Evolutionary conservation across 768 basidiomycete genomes (phyloP).

Genomic region (Hysterangium stoloniferum): DNA sequence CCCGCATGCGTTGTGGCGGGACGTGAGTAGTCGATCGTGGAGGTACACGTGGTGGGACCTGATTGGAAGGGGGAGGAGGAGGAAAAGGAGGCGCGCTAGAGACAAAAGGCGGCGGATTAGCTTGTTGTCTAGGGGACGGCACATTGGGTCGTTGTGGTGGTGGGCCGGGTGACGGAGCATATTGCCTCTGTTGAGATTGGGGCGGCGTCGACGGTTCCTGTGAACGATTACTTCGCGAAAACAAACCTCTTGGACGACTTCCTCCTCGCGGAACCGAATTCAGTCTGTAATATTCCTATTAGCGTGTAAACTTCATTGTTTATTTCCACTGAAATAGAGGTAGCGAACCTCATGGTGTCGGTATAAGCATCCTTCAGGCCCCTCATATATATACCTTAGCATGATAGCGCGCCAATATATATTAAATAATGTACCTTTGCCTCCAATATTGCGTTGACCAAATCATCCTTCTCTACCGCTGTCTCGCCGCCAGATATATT

Average conservation of each 20-base stretch:
- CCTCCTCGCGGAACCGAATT: slow-evolving; percentile 56
- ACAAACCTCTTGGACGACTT: slow-evolving; percentile 28
- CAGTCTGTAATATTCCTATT: slow-evolving; percentile 50
- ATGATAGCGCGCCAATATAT: background rate
- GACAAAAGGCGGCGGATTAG: slow-evolving; percentile 19
- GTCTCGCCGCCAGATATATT: slow-evolving; percentile 53
- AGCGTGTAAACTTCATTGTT: background rate
- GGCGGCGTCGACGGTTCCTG: slow-evolving; percentile 21
- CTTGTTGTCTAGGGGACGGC: slow-evolving; percentile 19
- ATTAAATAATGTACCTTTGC: slow-evolving; percentile 34
- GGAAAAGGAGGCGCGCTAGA: too few relatives aligned
- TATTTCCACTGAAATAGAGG: slow-evolving; percentile 6
- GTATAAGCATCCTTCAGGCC: slow-evolving; percentile 54
- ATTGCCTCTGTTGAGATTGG: slow-evolving; percentile 28
- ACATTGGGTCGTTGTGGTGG: slow-evolving; percentile 14
- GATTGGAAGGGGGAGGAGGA: slow-evolving; percentile 13
- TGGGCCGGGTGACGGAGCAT: slow-evolving; percentile 19
- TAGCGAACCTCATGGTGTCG: slow-evolving; percentile 48
- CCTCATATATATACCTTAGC: slow-evolving; percentile 25
- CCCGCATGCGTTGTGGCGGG: slow-evolving; percentile 15
- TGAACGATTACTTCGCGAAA: slow-evolving; percentile 35
- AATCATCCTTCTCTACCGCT: slow-evolving; percentile 65
- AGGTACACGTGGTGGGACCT: slow-evolving; percentile 1
- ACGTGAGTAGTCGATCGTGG: slow-evolving; percentile 11
- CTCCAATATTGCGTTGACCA: slow-evolving; percentile 55